Conservation (phyloP, 768 basidiomycete species). For the Mycena vitilis region DNA sequence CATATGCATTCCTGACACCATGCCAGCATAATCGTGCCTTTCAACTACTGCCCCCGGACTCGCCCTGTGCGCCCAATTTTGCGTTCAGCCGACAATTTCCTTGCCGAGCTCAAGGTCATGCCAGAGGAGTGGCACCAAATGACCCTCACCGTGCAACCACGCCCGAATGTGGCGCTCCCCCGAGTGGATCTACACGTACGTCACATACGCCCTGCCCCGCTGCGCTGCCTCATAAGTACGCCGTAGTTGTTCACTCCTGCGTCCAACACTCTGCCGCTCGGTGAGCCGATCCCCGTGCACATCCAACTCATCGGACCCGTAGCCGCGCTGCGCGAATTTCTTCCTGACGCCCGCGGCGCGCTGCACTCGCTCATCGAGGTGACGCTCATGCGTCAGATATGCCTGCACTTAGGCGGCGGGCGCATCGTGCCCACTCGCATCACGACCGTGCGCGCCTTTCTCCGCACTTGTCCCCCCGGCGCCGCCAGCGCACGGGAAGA, state of each 20-base stretch:
- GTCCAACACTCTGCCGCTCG: conserved; percentile 1
- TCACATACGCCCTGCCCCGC: no score
- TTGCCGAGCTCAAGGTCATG: conserved; percentile 16
- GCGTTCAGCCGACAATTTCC: conserved; percentile 12
- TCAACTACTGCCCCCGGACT: conserved; percentile 16
- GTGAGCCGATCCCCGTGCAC: conserved; percentile 21
- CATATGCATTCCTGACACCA: no score
- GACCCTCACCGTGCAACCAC: not conserved
- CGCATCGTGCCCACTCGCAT: not conserved
- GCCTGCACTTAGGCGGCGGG: not conserved
- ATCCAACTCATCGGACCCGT: conserved; percentile 18
- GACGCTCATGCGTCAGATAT: conserved; percentile 17
- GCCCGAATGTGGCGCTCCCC: not conserved
- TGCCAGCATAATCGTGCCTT: no score
- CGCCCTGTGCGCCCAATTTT: conserved; percentile 6
- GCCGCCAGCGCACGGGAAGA: not conserved
- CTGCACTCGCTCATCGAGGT: not conserved
- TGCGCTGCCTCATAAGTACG: no score
- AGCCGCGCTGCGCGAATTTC: conserved; percentile 14
- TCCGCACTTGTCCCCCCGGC: not conserved
- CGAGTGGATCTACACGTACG: conserved; percentile 14
- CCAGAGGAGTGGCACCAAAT: conserved; percentile 19
- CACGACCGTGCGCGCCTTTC: not conserved
- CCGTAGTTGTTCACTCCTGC: conserved; percentile 21
- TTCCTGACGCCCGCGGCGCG: not conserved